Conservation (phyloP, 2,329 filamentous ascomycete species). For the Annulohypoxylon truncatum region DNA sequence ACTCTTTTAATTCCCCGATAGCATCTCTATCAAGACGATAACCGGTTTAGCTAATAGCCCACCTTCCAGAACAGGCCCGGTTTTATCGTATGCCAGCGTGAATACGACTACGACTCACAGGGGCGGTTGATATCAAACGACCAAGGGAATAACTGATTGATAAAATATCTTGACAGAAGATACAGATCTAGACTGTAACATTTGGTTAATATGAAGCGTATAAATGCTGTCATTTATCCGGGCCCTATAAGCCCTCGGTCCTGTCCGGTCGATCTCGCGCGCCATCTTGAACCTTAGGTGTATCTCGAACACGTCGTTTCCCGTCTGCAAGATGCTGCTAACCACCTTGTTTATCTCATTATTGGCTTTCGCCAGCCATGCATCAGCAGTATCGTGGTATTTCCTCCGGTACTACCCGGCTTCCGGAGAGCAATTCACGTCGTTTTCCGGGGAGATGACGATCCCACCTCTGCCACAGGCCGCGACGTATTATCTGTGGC, state of each 20-base stretch:
- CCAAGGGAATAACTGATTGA: not conserved
- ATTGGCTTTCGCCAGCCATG: slow-evolving; percentile 45
- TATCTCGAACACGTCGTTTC: not conserved
- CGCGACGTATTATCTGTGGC: slow-evolving; percentile 57
- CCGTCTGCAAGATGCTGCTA: slow-evolving; percentile 32
- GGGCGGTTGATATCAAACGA: not conserved
- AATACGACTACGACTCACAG: not conserved
- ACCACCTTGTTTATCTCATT: slow-evolving; percentile 37
- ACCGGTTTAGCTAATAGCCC: not conserved
- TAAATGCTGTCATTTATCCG: slow-evolving; percentile 27
- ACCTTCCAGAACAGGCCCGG: slow-evolving; percentile 30
- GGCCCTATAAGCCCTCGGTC: not conserved
- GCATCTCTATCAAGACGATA: not conserved
- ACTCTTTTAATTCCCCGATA: slow-evolving; percentile 7
- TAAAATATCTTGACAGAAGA: not conserved
- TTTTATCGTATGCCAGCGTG: slow-evolving; percentile 7
- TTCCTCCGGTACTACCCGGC: slow-evolving; percentile 51
- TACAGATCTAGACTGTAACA: slow-evolving; percentile 15
- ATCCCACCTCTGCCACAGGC: slow-evolving; percentile 48
- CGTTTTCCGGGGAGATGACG: slow-evolving; percentile 49
- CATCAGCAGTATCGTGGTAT: slow-evolving; percentile 50
- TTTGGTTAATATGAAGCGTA: slow-evolving; percentile 1
- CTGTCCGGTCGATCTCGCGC: slow-evolving; percentile 1
- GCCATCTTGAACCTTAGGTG: not conserved
- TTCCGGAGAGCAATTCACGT: slow-evolving; percentile 51